Evolutionary conservation across 2,329 filamentous ascomycete species (phyloP), one percentile per base, ranked within the genome.

Genomic region (Fusarium sp.): DNA sequence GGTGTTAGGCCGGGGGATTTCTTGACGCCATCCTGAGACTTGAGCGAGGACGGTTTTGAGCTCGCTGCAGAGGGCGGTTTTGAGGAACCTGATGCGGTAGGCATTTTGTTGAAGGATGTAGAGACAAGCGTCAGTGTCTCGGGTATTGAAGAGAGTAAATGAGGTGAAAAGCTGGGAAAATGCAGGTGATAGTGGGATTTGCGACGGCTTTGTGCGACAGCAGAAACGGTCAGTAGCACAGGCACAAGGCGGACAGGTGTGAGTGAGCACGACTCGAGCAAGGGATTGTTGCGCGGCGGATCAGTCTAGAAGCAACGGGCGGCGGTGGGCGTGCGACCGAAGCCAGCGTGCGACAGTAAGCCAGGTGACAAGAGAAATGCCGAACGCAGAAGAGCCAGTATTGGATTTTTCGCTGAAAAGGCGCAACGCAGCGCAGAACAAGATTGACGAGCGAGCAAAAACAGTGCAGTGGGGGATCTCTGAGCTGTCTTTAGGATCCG

Each of bases 31-130:
- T 84, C 81, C 57, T 83, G 77, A 30, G 84, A 86, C 68, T 79
- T 82, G 69, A 85, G 74, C 10, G 83, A 85, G 17, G 83, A 82
- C 17, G 83, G 77, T 65, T 85, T 83, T 23, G 83, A 85, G 49
- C 80, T 81, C 66, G 80, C 76, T 62, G 76, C 76, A 54, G 83
- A 83, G 48, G 79, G 75, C 28, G 79, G 76, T 63, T 80, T 78
- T 44, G 76, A 75, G 32, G 75, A 71, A 64, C 63, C 52, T 43
- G 71, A 67, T 59, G 71, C 68, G 34, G 76, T 73, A 64, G 75
- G 76, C 77, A 79, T 79, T 67, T 74, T 78, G 50, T 55, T 62
- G 47, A 34, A 38, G 40, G 30, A 43, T 21, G n/a, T 44, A 36
- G 30, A 49, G 39, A 57, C 26, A 28, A 56, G 32, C 43, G 36